A percentile compares a stretch with the other conserved stretches of the same genome.
Evolutionary conservation across 1,284 basidiomycete genomes (phyloP).

Genomic region (Lignosus rhinocerotis): DNA sequence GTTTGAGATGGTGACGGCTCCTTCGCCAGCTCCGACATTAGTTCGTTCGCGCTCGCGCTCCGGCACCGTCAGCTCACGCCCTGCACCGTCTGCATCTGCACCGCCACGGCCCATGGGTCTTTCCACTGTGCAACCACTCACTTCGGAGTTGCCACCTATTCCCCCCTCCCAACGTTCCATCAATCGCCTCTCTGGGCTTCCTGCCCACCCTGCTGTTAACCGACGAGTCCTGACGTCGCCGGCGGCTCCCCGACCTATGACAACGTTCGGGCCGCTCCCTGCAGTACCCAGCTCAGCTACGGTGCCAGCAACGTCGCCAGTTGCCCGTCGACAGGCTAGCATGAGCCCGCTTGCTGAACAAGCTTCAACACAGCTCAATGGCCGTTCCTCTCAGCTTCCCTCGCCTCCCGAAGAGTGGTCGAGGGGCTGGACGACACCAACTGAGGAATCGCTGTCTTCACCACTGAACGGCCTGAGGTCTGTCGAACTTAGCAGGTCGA

Average conservation of each 20-base stretch:
- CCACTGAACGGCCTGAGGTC: slow-evolving; percentile 7
- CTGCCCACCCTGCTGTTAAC: slow-evolving; percentile 23
- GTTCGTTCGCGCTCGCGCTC: slow-evolving; percentile 26
- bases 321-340: slow-evolving; percentile 8
- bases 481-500: slow-evolving; percentile 24
- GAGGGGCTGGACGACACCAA: slow-evolving; percentile 15
- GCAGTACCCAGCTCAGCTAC: slow-evolving; percentile 14
- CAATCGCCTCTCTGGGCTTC: slow-evolving; percentile 21
- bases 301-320: neutral
- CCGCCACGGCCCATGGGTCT: slow-evolving; percentile 14
- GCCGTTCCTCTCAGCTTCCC: slow-evolving; percentile 14
- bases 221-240: slow-evolving; percentile 13
- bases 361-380: neutral
- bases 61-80: slow-evolving; percentile 28
- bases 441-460: slow-evolving; percentile 16
- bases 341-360: slow-evolving; percentile 15
- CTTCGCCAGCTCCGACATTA: slow-evolving; percentile 1
- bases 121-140: neutral
- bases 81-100: slow-evolving; percentile 15
- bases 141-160: slow-evolving; percentile 5
- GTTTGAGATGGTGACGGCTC: slow-evolving; percentile 20
- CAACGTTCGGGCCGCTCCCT: slow-evolving; percentile 15
- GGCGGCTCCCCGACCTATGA: slow-evolving; percentile 13
- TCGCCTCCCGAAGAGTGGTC: slow-evolving; percentile 19
- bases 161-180: slow-evolving; percentile 6